phyloP scores from a whole-genome alignment of 768 basidiomycete genomes.

The Leccinum truebloodii region DNA sequence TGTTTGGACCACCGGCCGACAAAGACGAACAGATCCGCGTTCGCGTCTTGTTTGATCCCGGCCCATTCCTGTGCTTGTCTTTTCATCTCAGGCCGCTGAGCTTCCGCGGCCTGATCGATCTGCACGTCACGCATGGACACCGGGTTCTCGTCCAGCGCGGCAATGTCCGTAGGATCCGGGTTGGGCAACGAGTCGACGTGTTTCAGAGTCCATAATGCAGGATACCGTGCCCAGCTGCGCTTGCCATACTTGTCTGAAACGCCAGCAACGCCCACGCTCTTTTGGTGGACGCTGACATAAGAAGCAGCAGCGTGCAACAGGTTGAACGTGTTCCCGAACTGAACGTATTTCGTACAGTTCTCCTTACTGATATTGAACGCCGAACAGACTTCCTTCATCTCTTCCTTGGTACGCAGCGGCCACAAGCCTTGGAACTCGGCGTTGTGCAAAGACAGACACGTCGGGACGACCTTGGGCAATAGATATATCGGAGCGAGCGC shows the following conservation, averaged over 20 bases:
- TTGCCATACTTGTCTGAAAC: conserved; percentile 98
- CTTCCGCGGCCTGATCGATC: conserved; percentile 80
- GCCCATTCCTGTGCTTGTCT: conserved; percentile 97
- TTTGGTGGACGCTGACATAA: conserved; percentile 91
- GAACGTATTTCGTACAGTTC: conserved; percentile 94
- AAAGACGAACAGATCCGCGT: conserved; percentile 91
- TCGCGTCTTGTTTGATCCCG: conserved; percentile 85
- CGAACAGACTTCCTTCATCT: conserved; percentile 98
- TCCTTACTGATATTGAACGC: conserved; percentile 98
- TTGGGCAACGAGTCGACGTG: conserved; percentile 95
- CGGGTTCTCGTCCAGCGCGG: conserved; percentile 82
- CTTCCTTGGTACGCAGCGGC: conserved; percentile 95
- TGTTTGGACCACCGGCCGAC: conserved; percentile 99
- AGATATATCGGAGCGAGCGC: conserved; percentile 90
- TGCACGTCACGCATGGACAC: conserved; percentile 68
- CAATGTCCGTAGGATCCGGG: conserved; percentile 94
- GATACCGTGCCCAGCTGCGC: conserved; percentile 95
- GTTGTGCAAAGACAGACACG: conserved; percentile 92
- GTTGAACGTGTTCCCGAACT: conserved; percentile 98
- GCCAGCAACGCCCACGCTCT: conserved; percentile 91
- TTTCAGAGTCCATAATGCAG: conserved; percentile 93
- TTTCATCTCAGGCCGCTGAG: conserved; percentile 88
- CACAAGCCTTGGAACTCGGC: conserved; percentile 98
- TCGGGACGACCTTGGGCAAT: conserved; percentile 86
- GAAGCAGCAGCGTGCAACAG: conserved; percentile 90